A percentile compares a stretch with the other conserved stretches of the same genome.
phyloP scores from a whole-genome alignment of 768 basidiomycete genomes.

The Amanita inopinata region DNA sequence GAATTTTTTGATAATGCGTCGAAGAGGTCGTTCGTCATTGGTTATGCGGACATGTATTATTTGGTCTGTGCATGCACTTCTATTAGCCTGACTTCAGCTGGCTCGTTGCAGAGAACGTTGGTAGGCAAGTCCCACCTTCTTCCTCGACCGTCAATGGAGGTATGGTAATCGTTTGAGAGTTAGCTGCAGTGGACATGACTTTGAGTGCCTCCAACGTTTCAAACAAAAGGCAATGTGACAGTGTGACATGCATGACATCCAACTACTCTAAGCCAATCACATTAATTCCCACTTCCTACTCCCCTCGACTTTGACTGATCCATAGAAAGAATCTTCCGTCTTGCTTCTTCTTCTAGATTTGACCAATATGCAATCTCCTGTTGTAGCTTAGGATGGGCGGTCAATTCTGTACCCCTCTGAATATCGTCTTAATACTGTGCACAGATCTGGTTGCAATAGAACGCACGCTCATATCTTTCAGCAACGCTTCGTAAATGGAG shows the following conservation, averaged over 20 bases:
- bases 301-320: slow-evolving; percentile 21
- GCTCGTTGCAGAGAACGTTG: slow-evolving; percentile 2
- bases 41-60: slow-evolving; percentile 75
- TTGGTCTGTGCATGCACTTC: slow-evolving; percentile 41
- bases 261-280: neutral
- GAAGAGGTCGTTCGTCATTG: slow-evolving; percentile 72
- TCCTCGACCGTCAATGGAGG: slow-evolving; percentile 48
- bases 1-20: slow-evolving; percentile 75
- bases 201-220: too few relatives aligned
- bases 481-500: slow-evolving; percentile 63
- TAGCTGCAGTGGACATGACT: neutral
- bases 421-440: slow-evolving; percentile 5
- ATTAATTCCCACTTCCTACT: neutral
- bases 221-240: slow-evolving; percentile 5
- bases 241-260: neutral
- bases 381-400: slow-evolving; percentile 78
- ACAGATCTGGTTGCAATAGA: neutral
- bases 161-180: slow-evolving; percentile 22
- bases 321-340: slow-evolving; percentile 43
- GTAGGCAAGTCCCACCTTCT: slow-evolving; percentile 35
- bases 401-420: slow-evolving; percentile 58
- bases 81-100: slow-evolving; percentile 19
- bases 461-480: slow-evolving; percentile 70
- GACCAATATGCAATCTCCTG: slow-evolving; percentile 83
- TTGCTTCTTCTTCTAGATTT: slow-evolving; percentile 74